Conservation (phyloP, 805 yeast genomes). For the Teunomyces tritomae region DNA sequence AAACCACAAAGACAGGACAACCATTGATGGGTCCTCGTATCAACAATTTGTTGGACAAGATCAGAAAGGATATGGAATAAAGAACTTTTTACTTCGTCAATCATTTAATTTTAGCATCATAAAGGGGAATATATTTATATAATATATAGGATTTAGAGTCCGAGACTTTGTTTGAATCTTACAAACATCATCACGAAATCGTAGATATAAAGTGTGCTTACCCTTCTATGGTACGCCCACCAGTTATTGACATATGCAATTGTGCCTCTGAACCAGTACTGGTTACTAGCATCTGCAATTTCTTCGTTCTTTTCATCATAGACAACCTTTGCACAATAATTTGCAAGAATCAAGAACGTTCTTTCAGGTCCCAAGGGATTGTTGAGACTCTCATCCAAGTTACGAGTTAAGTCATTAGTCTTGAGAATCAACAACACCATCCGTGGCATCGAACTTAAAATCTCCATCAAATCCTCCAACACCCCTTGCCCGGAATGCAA, state of each 20-base stretch:
- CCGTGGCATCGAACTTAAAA: conserved; percentile 77
- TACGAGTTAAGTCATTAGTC: conserved; percentile 90
- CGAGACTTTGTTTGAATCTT: conserved; percentile 9
- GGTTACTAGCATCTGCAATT: conserved; percentile 15
- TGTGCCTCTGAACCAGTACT: conserved; percentile 20
- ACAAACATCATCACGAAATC: conserved; percentile 29
- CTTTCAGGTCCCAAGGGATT: conserved; percentile 85
- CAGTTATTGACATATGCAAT: conserved; percentile 21
- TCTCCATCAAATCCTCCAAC: conserved; percentile 71
- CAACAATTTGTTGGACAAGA: conserved; percentile 71
- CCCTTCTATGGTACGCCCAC: conserved; percentile 32
- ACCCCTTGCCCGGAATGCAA: conserved; percentile 58
- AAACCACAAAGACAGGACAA: conserved; percentile 73
- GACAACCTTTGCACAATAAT: conserved; percentile 81
- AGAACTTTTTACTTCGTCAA: not conserved
- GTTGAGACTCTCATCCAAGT: conserved; percentile 77
- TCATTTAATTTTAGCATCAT: not conserved
- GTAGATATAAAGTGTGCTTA: conserved; percentile 31
- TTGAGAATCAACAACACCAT: conserved; percentile 83
- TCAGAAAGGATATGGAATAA: conserved; percentile 28
- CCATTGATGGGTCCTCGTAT: conserved; percentile 91
- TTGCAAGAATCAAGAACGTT: conserved; percentile 84
- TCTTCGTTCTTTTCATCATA: conserved; percentile 61
- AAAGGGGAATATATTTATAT: conserved; percentile 1
- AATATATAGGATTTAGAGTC: not conserved